Evolutionary conservation across 768 basidiomycete genomes (phyloP), one percentile per base, ranked within the genome.

Genomic region (Sporobolomyces pararoseus): DNA sequence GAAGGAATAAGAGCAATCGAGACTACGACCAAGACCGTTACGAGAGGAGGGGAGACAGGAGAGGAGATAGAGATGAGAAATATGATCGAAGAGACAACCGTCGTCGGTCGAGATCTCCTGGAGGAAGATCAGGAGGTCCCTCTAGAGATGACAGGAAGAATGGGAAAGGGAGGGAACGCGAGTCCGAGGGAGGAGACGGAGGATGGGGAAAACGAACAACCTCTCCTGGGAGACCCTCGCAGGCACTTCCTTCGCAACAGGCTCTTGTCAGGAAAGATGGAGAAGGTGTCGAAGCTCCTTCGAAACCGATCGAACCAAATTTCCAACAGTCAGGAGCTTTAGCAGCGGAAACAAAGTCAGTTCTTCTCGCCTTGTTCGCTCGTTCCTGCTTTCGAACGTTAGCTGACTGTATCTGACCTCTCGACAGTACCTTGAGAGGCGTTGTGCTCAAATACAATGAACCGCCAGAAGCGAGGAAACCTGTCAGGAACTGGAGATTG

Each of bases 381-480:
- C 25, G 23, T 17, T 17, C 25, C 10, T 27, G 17, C 25, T n/a
- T n/a, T n/a, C n/a, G n/a, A n/a, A n/a, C n/a, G 50, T 7, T 12
- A 4, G 25, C 50, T 51, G 50, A 51, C 50, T 10, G 23, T 4
- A n/a, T 10, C 12, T 29, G 50, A 27, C 10, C 23, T 23, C 25
- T 10, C 7, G 25, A 23, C 63, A 75, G 71, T 57, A 76, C 63
- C 39, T 70, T 78, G 21, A 76, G 79, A 60, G 82, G 82, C 13
- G 81, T 82, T 7, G 86, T 96, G 51, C 82, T 99, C 71, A 99
- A 98, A 80, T 99, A 99, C 79, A 94, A 98, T 71, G 96, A 99
- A 79, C 96, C 96, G 21, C 93, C 96, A 9, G 96, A 99, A 83
- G 96, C 95, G 34, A 83, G 96, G 74, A 97, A 94, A 78, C 95